Evolutionary conservation across 1,139 yeast species (phyloP), one percentile per base, ranked within the genome.

Genomic region (Yamadazyma atmosphaerica): DNA sequence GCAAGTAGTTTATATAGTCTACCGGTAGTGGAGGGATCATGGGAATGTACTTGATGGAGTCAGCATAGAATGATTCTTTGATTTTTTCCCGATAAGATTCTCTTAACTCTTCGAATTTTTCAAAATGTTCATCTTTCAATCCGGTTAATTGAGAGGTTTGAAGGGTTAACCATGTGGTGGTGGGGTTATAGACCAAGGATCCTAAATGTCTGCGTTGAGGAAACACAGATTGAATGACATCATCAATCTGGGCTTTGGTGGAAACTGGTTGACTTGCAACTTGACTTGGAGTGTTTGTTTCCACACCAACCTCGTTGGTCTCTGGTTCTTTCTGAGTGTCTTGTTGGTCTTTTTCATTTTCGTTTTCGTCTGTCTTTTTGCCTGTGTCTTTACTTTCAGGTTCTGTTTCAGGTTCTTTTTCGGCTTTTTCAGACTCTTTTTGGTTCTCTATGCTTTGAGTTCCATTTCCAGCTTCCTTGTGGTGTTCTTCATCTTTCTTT

Each of bases 151-250:
- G 63, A 10, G 58, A 53, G 2, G 63, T 58, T 41, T 74, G 79
- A 12, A 68, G 47, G 0, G 68, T 60, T 19, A 55, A 62, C 72
- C 73, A 71, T 0, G 79, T 74, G 2, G 79, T 74, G 10, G 74
- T 66, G 1, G 85, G 81, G 30, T 68, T 69, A 55, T 86, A 86
- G 0, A 83, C 61, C 3, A 85, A 58, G 1, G 82, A 70, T 0
- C 92, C 92, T 25, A 86, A 60, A 40, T 72, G 73, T 31, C 61
- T 68, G 32, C 85, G 63, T 10, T 74, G 68, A 31, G 74, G 73
- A 43, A 63, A 69, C 27, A 75, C 71, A 36, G 66, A 63, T 8
- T 62, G 49, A 1, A 82, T 68, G 9, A 69, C 55, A n/a, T 66
- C 69, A 0, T 70, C 46, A 1, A 79, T 80, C 27, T 74, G 75